phyloP scores from a whole-genome alignment of 2,329 filamentous ascomycete species.

The Davidsoniella neocaledoniae region DNA sequence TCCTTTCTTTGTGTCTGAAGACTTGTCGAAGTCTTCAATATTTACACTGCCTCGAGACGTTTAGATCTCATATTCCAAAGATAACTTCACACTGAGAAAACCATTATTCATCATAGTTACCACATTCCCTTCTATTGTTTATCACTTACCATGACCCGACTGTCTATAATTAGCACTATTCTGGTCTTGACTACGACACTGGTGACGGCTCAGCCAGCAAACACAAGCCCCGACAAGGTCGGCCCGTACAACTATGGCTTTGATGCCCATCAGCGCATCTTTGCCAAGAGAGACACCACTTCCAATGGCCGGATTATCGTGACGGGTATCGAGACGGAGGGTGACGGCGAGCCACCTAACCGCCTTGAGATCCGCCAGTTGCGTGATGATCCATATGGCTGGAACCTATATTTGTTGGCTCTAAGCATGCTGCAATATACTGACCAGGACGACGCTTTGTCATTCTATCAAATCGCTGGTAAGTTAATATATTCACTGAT shows the following conservation, averaged over 20 bases:
- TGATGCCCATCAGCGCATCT: constrained; percentile 1
- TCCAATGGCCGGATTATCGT: constrained; percentile 2
- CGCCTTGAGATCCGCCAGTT: constrained; percentile 55
- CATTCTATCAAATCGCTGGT: constrained; percentile 69
- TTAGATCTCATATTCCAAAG: too few relatives aligned
- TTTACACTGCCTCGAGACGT: too few relatives aligned
- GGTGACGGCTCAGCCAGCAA: constrained; percentile 8
- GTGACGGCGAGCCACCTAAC: constrained; percentile 25
- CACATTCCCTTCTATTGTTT: not conserved
- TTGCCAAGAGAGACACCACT: not conserved
- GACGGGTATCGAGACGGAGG: constrained; percentile 14
- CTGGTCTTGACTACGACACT: constrained; percentile 3
- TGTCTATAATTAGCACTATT: constrained; percentile 2
- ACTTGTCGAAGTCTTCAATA: too few relatives aligned
- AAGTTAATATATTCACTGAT: constrained; percentile 16
- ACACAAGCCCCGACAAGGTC: constrained; percentile 4
- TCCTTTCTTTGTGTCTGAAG: too few relatives aligned
- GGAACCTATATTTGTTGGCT: constrained; percentile 63
- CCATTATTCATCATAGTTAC: not conserved
- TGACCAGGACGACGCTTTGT: constrained; percentile 44
- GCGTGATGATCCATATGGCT: constrained; percentile 44
- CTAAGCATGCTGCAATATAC: constrained; percentile 55
- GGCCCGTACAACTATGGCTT: constrained; percentile 12
- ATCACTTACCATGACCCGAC: constrained; percentile 5
- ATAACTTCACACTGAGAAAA: too few relatives aligned